Conservation (phyloP, 805 yeast genomes). For the Nakazawaea ernobii region DNA sequence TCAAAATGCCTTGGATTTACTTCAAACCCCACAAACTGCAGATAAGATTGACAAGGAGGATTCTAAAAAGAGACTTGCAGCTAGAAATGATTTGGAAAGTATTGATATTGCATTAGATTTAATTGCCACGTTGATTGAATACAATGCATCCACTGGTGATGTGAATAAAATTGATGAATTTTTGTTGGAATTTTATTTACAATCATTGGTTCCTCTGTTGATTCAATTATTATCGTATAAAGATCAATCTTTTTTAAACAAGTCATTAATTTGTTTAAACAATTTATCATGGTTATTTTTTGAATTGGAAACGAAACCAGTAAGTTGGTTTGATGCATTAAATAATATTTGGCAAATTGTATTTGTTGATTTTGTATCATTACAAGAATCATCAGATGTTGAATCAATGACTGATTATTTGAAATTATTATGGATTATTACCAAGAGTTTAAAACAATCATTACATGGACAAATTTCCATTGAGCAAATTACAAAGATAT, state of each 20-base stretch:
- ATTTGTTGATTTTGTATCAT: slow-evolving; percentile 3
- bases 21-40: slow-evolving; percentile 28
- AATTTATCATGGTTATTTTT: slow-evolving; percentile 60
- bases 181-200: slow-evolving; percentile 14
- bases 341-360: slow-evolving; percentile 27
- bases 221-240: slow-evolving; percentile 27
- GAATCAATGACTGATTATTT: slow-evolving; percentile 27
- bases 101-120: slow-evolving; percentile 72
- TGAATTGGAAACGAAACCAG: slow-evolving; percentile 26
- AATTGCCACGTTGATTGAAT: slow-evolving; percentile 69
- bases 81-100: slow-evolving; percentile 52
- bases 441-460: slow-evolving; percentile 31
- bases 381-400: slow-evolving; percentile 5
- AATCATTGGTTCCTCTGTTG: slow-evolving; percentile 25
- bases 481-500: slow-evolving; percentile 25
- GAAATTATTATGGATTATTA: slow-evolving; percentile 32
- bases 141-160: slow-evolving; percentile 15
- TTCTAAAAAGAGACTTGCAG: slow-evolving; percentile 34
- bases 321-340: slow-evolving; percentile 31
- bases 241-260: slow-evolving; percentile 43
- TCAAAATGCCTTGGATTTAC: slow-evolving; percentile 23
- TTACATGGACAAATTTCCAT: slow-evolving; percentile 21
- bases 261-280: slow-evolving; percentile 62
- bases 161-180: slow-evolving; percentile 19
- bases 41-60: slow-evolving; percentile 24